These are phyloP conservation scores for Plantago major DNA, from an alignment of 257 asterid species.

Conservation along the genomic window DNA sequence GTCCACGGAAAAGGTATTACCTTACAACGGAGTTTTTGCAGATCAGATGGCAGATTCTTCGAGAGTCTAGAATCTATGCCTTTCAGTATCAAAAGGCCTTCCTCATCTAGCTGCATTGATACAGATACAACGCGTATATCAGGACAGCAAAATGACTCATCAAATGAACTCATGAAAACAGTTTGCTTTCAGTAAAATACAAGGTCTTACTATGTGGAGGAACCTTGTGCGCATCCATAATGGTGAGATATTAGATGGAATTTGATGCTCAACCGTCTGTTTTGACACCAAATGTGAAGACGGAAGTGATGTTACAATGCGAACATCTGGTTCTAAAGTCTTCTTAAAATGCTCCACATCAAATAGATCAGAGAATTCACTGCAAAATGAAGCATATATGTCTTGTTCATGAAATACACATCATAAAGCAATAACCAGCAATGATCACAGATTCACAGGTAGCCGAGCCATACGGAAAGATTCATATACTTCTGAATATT, in stretches of 20 bases:
- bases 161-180: background rate
- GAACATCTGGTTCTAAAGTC: slow-evolving; percentile 51
- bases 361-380: slow-evolving; percentile 62
- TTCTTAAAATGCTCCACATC: slow-evolving; percentile 67
- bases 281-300: slow-evolving; percentile 50
- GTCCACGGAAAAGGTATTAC: slow-evolving; percentile 17
- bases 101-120: slow-evolving; percentile 42
- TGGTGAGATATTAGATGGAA: slow-evolving; percentile 54
- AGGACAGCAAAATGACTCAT: background rate
- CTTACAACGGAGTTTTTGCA: slow-evolving; percentile 65
- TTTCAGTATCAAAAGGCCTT: slow-evolving; percentile 54
- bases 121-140: slow-evolving; percentile 1
- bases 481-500: too few relatives aligned
- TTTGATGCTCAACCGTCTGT: slow-evolving; percentile 48
- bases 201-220: slow-evolving; percentile 40
- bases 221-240: slow-evolving; percentile 55
- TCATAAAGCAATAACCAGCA: too few relatives aligned
- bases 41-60: slow-evolving; percentile 57
- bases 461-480: too few relatives aligned
- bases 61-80: slow-evolving; percentile 63
- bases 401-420: too few relatives aligned
- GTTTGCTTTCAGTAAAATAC: background rate
- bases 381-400: slow-evolving; percentile 21
- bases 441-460: too few relatives aligned
- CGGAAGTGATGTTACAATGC: slow-evolving; percentile 52